Evolutionary conservation across 352 stramenopile species (phyloP), one percentile per base, ranked within the genome.

Genomic region (Phytophthora nicotianae): DNA sequence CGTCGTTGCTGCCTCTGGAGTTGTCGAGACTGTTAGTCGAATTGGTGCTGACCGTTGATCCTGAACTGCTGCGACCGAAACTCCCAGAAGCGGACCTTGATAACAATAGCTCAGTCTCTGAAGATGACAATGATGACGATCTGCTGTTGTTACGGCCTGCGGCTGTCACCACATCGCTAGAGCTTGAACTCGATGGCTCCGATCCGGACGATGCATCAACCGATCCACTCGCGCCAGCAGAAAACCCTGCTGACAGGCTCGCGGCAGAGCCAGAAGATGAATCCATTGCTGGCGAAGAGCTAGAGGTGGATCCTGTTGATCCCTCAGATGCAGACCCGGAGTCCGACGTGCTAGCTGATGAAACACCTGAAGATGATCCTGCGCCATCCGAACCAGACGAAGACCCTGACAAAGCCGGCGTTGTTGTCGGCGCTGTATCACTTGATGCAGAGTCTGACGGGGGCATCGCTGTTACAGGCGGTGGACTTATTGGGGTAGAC

Each of bases 71-170:
- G 21, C 17, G 23, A 32, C 27, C 52, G 42, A 20, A 20, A 51
- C 29, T 55, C 27, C 20, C 50, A n/a, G 62, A 69, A 9, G 17
- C 47, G 5, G 67, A 60, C n/a, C 52, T 64, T 57, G 62, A 71
- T 29, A 43, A 20, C 47, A 62, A 27, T 45, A 37, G 42, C 23
- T 35, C 45, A 60, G 50, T 42, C 23, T 57, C 47, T 16, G 51
- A 61, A 29, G 45, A 67, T 43, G 17, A 50, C 17, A n/a, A 53
- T 13, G 45, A 67, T 37, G 21, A 50, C 23, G 19, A 52, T 13
- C 46, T 62, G 53, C 9, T 62, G 51, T 8, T 58, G 47, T 29
- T 64, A 32, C 35, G 46, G n/a, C 8, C 55, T 21, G 21, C 23
- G 19, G 5, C 21, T 43, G 37, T 42, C 11, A 10, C 14, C 7